phyloP scores from a whole-genome alignment of 108 stramenopile species.

The Skeletonema menzelii region DNA sequence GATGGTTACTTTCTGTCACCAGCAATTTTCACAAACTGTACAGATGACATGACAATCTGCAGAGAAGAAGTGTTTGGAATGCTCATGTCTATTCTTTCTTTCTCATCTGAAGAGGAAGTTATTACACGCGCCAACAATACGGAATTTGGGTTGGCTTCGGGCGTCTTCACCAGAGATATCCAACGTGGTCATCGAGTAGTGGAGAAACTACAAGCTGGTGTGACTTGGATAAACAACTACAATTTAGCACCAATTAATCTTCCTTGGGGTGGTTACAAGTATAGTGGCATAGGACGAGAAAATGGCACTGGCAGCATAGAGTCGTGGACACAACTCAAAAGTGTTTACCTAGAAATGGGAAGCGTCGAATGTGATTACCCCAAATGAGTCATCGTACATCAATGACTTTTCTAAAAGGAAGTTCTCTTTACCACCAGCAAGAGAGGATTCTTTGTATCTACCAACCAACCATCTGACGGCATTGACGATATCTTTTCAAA shows the following conservation, averaged over 20 bases:
- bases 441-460: slow-evolving; percentile 29
- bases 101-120: slow-evolving; percentile 67
- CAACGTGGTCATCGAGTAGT: slow-evolving; percentile 60
- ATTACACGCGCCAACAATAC: slow-evolving; percentile 72
- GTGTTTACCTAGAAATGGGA: slow-evolving; percentile 55
- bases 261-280: slow-evolving; percentile 61
- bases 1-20: slow-evolving; percentile 58
- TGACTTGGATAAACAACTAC: slow-evolving; percentile 72
- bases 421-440: slow-evolving; percentile 22
- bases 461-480: slow-evolving; percentile 27
- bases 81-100: slow-evolving; percentile 62
- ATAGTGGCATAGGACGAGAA: slow-evolving; percentile 70
- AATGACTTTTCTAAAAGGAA: background rate
- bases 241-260: slow-evolving; percentile 54
- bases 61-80: slow-evolving; percentile 69
- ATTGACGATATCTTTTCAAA: slow-evolving; percentile 18
- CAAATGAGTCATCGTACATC: background rate
- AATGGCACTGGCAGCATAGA: slow-evolving; percentile 50
- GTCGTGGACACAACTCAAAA: slow-evolving; percentile 51
- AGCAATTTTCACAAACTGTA: slow-evolving; percentile 53
- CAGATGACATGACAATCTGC: slow-evolving; percentile 58
- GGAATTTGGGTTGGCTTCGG: slow-evolving; percentile 76
- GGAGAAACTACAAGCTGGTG: slow-evolving; percentile 55
- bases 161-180: slow-evolving; percentile 64
- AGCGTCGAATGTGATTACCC: slow-evolving; percentile 27